Conservation (phyloP, 148 eudicot genomes). For the Heliosperma pusillum region DNA sequence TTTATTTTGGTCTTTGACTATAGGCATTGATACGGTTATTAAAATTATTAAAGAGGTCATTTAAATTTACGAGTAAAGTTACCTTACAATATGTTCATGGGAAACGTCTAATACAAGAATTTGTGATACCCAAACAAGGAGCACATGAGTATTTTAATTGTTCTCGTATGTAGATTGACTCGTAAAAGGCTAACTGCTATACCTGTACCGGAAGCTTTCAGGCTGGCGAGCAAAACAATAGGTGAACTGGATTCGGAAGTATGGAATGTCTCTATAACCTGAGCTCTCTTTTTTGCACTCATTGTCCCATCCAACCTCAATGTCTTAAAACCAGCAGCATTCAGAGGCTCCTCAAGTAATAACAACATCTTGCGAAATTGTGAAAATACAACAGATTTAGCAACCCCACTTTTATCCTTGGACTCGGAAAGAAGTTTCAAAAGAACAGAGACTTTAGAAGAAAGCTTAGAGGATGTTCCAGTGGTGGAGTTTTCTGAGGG, state of each 20-base stretch:
- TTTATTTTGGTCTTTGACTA: no score
- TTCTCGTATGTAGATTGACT: background rate
- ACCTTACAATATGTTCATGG: background rate
- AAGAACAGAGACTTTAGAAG: slow-evolving; percentile 67
- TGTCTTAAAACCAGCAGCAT: slow-evolving; percentile 66
- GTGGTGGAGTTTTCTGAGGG: slow-evolving; percentile 47
- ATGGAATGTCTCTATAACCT: slow-evolving; percentile 58
- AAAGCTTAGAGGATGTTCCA: slow-evolving; percentile 27
- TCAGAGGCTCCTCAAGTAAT: slow-evolving; percentile 78
- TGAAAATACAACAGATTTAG: slow-evolving; percentile 78
- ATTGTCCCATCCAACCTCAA: slow-evolving; percentile 83
- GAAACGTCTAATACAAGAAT: background rate
- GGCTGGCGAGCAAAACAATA: slow-evolving; percentile 74
- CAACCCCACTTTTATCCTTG: slow-evolving; percentile 36
- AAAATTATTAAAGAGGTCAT: no score
- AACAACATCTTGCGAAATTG: slow-evolving; percentile 78
- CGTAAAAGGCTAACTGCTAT: background rate
- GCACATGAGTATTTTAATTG: background rate
- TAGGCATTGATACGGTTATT: no score
- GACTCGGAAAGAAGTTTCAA: slow-evolving; percentile 60
- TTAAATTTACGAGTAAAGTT: no score
- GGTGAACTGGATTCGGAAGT: slow-evolving; percentile 50
- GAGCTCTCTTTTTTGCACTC: slow-evolving; percentile 70
- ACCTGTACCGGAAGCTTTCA: slow-evolving; percentile 84
- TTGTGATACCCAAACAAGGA: background rate